A percentile compares a stretch with the other conserved stretches of the same genome.
phyloP scores from a whole-genome alignment of 2,329 filamentous ascomycete species.

The Apiospora rasikravindrae region DNA sequence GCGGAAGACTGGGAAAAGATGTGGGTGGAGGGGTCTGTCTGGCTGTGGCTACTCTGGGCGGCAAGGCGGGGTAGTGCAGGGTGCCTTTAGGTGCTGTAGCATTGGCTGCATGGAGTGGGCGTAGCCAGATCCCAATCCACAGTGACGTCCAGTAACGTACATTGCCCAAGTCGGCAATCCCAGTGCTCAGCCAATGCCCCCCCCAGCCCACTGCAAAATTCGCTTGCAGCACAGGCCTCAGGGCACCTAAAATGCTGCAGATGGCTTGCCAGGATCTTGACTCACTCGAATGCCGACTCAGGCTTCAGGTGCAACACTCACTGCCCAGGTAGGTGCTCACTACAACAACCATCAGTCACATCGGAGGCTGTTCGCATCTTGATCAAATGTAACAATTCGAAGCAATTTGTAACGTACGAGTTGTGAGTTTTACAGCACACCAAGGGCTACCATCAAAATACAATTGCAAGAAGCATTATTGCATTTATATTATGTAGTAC shows the following conservation, averaged over 20 bases:
- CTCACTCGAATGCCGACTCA: background rate
- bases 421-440: background rate
- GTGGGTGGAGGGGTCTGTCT: constrained; percentile 7
- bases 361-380: background rate
- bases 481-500: background rate
- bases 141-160: constrained; percentile 12
- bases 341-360: background rate
- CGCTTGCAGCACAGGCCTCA: background rate
- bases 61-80: constrained; percentile 9
- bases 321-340: too few species aligned
- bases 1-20: background rate
- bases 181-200: background rate
- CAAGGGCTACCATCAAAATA: too few species aligned
- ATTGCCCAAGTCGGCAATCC: background rate
- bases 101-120: background rate
- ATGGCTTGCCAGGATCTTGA: background rate
- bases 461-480: background rate
- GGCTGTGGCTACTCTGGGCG: background rate
- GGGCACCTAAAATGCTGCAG: background rate
- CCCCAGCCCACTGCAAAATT: constrained; percentile 4
- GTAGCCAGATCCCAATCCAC: background rate
- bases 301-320: background rate
- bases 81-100: background rate
- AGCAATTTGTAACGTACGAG: background rate
- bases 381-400: background rate